Percentiles rank a stretch among this genome's conserved stretches.
Conservation (phyloP, 768 basidiomycete genomes). For the Suillus weaverae region DNA sequence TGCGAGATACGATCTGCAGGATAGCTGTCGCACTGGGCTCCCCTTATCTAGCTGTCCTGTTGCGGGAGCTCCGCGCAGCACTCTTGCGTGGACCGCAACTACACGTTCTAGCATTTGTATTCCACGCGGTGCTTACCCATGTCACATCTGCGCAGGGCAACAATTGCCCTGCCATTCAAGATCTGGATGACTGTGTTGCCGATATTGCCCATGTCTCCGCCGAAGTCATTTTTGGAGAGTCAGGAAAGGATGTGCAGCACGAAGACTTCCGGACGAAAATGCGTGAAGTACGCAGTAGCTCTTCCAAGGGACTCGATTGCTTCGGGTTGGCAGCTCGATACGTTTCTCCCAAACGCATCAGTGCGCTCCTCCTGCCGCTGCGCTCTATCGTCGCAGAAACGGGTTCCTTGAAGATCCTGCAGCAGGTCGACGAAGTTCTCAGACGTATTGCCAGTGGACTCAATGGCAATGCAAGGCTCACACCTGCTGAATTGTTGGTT, state of each 20-base stretch:
- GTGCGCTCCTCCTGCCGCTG: conserved; percentile 73
- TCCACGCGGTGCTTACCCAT: conserved; percentile 80
- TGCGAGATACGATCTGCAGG: conserved; percentile 78
- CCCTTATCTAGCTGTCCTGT: conserved; percentile 64
- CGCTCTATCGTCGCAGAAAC: conserved; percentile 86
- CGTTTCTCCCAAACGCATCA: conserved; percentile 76
- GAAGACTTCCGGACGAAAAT: conserved; percentile 95
- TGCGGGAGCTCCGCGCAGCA: conserved; percentile 83
- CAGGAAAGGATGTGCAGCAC: conserved; percentile 81
- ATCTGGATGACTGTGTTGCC: conserved; percentile 74
- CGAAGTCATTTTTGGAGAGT: conserved; percentile 93
- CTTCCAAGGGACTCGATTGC: conserved; percentile 82
- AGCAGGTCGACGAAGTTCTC: conserved; percentile 85
- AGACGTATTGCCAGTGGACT: conserved; percentile 81
- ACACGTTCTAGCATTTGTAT: conserved; percentile 84
- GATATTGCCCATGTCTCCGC: conserved; percentile 80
- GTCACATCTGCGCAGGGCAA: conserved; percentile 59
- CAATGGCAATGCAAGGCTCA: conserved; percentile 75
- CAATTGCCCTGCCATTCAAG: conserved; percentile 51
- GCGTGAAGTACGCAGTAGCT: conserved; percentile 84
- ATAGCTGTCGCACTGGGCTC: conserved; percentile 76
- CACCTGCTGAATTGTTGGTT: conserved; percentile 68
- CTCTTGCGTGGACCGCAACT: conserved; percentile 91
- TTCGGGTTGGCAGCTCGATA: conserved; percentile 79
- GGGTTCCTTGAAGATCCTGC: conserved; percentile 74